Conservation (phyloP, 129 eudicot species). For the Heracleum sosnowskyi region DNA sequence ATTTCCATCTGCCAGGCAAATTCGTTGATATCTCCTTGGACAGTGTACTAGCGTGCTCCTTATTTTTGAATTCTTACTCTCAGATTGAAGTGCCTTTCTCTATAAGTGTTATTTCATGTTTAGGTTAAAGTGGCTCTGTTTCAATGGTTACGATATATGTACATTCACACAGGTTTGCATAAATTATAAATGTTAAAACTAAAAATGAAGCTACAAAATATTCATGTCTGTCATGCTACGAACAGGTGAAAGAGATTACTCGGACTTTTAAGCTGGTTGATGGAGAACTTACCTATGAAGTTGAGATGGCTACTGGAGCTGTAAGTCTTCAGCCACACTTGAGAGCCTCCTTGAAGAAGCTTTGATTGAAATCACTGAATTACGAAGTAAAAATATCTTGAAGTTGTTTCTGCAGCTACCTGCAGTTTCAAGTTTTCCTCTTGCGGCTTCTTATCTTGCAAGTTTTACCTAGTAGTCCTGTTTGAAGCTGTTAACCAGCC, state of each 20-base stretch:
- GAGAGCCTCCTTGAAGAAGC: conserved; percentile 52
- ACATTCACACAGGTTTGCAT: not conserved
- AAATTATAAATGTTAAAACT: not conserved
- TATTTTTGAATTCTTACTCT: not conserved
- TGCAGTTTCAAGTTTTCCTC: not conserved
- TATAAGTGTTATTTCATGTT: not conserved
- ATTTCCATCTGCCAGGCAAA: not conserved
- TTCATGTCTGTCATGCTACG: conserved; percentile 4
- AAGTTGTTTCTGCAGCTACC: not conserved
- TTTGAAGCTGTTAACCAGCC: not conserved
- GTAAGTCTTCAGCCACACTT: conserved; percentile 46
- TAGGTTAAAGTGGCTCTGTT: not conserved
- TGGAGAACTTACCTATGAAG: conserved; percentile 47
- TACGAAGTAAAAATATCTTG: not conserved
- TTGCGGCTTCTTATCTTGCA: not conserved
- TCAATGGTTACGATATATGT: not conserved
- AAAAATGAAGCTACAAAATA: not conserved
- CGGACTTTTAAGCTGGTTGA: conserved; percentile 43
- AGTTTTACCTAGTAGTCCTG: not conserved
- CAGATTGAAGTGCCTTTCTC: not conserved
- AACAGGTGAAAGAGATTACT: conserved; percentile 56
- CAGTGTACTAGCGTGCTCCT: not conserved
- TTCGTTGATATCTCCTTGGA: not conserved
- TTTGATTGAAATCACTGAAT: conserved; percentile 17
- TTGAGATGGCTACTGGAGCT: conserved; percentile 56